Base-by-base conservation (phyloP, 2,329 filamentous ascomycete species). In the Colletotrichum salicis region DNA sequence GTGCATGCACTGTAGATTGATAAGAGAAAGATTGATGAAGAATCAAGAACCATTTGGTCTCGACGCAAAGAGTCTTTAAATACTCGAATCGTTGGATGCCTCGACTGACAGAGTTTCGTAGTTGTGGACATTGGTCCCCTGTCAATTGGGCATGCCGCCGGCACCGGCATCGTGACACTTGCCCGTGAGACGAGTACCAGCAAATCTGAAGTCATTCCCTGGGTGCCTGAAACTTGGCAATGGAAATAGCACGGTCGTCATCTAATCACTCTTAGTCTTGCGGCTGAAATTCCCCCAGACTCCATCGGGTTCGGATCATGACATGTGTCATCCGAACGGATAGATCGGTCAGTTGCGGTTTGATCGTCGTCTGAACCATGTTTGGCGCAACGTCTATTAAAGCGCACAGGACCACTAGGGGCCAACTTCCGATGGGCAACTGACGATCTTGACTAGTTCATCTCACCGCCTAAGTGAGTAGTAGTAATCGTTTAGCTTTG, bases 351-450 rank as follows among this genome's bases (percentile, higher is more conserved):
- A 29, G 24, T 29, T 58, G 33, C 61, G 27, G 70, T 71, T 66
- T 72, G 70, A 72, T 72, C 67, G 70, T 71, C 70, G 51, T 67
- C 67, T 72, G 61, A 71, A 62, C 56, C 62, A 62, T 54, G 62
- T 67, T 72, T 71, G n/a, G 56, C 56, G 19, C 52, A 52, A 55
- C 29, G 29, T 15, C 19, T 27, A n/a, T 60, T 24, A 69, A 71
- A 69, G 69, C 69, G 29, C 58, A 56, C 10, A 35, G 6, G 27
- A n/a, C 29, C 15, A 35, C 29, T 31, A 56, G 19, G 29, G 29
- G 54, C 4, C 54, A n/a, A 22, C 19, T 35, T 35, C 4, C 54
- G 15, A 33, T 56, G n/a, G 27, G 4, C 29, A 31, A n/a, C 15
- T 56, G 19, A 29, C 29, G 54, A 33, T 56, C 27, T 56, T 56